phyloP scores from a whole-genome alignment of 495 filamentous ascomycete genomes.

The Pyronema omphalodes region DNA sequence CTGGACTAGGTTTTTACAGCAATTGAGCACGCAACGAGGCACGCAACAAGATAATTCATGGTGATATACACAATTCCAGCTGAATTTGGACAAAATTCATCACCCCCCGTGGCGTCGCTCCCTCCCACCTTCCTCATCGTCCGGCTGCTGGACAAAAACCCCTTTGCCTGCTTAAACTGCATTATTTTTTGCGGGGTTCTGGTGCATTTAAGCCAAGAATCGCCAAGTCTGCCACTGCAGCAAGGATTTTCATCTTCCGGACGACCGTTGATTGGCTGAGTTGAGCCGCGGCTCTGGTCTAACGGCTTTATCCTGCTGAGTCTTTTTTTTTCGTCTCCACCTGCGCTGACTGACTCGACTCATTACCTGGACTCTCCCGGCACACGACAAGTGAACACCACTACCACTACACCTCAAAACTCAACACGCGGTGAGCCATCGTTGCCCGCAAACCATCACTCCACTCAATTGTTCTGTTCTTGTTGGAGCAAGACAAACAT shows the following conservation, averaged over 20 bases:
- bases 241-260: not conserved
- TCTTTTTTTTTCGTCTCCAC: not conserved
- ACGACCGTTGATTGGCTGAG: not conserved
- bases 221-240: not conserved
- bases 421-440: not conserved
- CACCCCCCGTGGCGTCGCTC: too few relatives aligned
- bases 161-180: too few relatives aligned
- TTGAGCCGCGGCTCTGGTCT: not conserved
- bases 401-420: not conserved
- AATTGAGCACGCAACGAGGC: too few relatives aligned
- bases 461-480: not conserved
- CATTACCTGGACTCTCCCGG: not conserved
- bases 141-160: too few relatives aligned
- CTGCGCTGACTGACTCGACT: not conserved
- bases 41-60: too few relatives aligned
- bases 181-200: not conserved
- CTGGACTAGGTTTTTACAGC: too few relatives aligned
- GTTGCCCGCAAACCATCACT: not conserved
- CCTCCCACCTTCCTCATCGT: too few relatives aligned
- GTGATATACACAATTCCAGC: too few relatives aligned
- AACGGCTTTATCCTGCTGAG: not conserved
- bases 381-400: not conserved
- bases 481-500: not conserved
- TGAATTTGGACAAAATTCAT: too few relatives aligned
- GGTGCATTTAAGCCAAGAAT: not conserved